phyloP scores from a whole-genome alignment of 1,284 basidiomycete species.

The Apiotrichum domesticum region DNA sequence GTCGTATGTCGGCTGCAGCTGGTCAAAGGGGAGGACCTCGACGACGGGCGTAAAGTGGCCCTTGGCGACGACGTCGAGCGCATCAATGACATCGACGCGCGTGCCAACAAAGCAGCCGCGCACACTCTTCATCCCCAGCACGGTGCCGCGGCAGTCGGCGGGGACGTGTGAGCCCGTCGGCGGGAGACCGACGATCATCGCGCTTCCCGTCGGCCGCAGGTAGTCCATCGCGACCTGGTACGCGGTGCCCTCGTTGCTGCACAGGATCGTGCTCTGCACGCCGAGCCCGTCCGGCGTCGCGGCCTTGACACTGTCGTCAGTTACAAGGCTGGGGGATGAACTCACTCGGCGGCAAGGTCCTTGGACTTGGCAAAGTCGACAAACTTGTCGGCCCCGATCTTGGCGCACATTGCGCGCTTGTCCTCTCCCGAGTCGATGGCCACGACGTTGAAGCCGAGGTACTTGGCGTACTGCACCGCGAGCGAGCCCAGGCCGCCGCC shows the following conservation, averaged over 20 bases:
- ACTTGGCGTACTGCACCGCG: slow-evolving; percentile 69
- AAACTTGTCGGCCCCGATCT: slow-evolving; percentile 69
- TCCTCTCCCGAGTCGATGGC: slow-evolving; percentile 68
- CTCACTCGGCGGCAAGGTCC: neutral
- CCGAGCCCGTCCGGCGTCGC: slow-evolving; percentile 62
- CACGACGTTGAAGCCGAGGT: slow-evolving; percentile 68
- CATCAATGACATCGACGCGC: slow-evolving; percentile 64
- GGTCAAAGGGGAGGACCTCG: slow-evolving; percentile 51
- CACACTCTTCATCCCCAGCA: slow-evolving; percentile 63
- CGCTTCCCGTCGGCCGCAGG: slow-evolving; percentile 56
- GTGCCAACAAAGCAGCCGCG: slow-evolving; percentile 68
- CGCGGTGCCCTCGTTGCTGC: slow-evolving; percentile 51
- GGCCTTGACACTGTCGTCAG: slow-evolving; percentile 44
- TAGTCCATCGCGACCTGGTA: slow-evolving; percentile 68
- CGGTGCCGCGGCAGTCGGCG: slow-evolving; percentile 63
- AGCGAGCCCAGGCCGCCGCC: slow-evolving; percentile 48
- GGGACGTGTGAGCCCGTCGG: slow-evolving; percentile 50
- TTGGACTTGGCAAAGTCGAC: slow-evolving; percentile 61
- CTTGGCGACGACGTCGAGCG: slow-evolving; percentile 62
- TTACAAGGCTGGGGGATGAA: neutral
- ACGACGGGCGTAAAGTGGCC: slow-evolving; percentile 62
- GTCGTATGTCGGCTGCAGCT: slow-evolving; percentile 44
- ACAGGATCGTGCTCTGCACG: slow-evolving; percentile 62
- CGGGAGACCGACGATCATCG: slow-evolving; percentile 71
- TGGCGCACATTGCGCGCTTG: slow-evolving; percentile 58